Conservation (phyloP, 1,284 basidiomycete genomes). For the Caloboletus inedulis region DNA sequence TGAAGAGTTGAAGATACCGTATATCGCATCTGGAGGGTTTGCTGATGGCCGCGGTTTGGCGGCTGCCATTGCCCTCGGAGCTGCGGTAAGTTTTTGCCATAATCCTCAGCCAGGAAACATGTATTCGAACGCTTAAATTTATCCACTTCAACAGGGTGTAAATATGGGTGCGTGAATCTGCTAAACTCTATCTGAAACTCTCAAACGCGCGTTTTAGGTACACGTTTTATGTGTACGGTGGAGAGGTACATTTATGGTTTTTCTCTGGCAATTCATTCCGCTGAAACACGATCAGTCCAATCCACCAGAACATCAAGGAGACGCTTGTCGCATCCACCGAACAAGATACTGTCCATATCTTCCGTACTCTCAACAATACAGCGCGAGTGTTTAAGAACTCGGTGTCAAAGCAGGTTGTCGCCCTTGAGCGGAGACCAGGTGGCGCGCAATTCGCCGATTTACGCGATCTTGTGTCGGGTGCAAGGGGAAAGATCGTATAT, state of each 20-base stretch:
- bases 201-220: constrained; percentile 44
- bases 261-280: not conserved
- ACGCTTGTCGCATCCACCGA: constrained; percentile 84
- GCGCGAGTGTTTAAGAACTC: constrained; percentile 88
- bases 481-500: constrained; percentile 76
- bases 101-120: not conserved
- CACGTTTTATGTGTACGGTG: constrained; percentile 84
- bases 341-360: constrained; percentile 84
- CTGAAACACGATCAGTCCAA: constrained; percentile 49
- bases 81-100: constrained; percentile 51
- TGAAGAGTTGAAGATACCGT: constrained; percentile 80
- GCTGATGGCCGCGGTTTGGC: constrained; percentile 82
- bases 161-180: constrained; percentile 69
- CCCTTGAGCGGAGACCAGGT: constrained; percentile 74
- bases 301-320: constrained; percentile 89
- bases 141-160: constrained; percentile 50
- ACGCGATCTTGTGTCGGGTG: constrained; percentile 79
- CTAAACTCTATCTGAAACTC: not conserved
- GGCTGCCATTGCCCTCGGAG: constrained; percentile 80
- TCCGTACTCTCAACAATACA: constrained; percentile 85
- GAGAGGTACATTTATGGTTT: constrained; percentile 49
- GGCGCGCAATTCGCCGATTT: constrained; percentile 90
- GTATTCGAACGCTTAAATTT: not conserved
- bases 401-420: constrained; percentile 77
- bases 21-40: constrained; percentile 86